These are phyloP conservation scores for Cymodocea nodosa DNA, from an alignment of 116 monocot genomes.

Conservation along the genomic window DNA sequence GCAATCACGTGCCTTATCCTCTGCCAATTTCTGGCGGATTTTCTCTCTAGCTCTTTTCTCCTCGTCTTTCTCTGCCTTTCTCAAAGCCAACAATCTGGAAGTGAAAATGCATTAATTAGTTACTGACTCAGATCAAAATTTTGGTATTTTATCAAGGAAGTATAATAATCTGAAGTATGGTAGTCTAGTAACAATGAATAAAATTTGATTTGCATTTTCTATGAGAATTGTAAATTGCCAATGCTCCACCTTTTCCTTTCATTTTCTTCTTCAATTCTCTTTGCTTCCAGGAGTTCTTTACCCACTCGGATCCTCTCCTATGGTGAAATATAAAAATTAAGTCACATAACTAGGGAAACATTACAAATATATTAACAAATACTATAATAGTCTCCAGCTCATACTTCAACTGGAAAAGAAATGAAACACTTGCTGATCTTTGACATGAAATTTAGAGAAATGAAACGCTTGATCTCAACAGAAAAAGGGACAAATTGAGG, in stretches of 20 bases:
- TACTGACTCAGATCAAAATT: not conserved
- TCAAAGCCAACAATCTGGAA: slow-evolving; percentile 52
- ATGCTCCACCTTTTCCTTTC: slow-evolving; percentile 64
- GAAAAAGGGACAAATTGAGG: too few relatives aligned
- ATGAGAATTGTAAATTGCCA: not conserved
- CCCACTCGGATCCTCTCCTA: slow-evolving; percentile 95
- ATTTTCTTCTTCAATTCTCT: slow-evolving; percentile 88
- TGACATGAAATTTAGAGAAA: too few relatives aligned
- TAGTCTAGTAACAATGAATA: not conserved
- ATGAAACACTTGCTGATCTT: too few relatives aligned
- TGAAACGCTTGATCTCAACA: too few relatives aligned
- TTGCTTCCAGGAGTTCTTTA: slow-evolving; percentile 96
- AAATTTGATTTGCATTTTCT: not conserved
- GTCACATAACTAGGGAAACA: too few relatives aligned
- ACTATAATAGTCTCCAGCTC: too few relatives aligned
- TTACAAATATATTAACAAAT: too few relatives aligned
- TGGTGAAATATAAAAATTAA: slow-evolving; percentile 1
- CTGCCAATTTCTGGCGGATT: slow-evolving; percentile 84
- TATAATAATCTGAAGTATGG: not conserved
- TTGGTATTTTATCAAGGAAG: not conserved
- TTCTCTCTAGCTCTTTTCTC: slow-evolving; percentile 97
- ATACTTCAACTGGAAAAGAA: too few relatives aligned
- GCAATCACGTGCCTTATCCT: slow-evolving; percentile 64
- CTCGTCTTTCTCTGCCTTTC: slow-evolving; percentile 93
- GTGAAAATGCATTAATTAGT: slow-evolving; percentile 1